phyloP scores from a whole-genome alignment of 2,329 filamentous ascomycete species.

The Didymellaceae sp. region DNA sequence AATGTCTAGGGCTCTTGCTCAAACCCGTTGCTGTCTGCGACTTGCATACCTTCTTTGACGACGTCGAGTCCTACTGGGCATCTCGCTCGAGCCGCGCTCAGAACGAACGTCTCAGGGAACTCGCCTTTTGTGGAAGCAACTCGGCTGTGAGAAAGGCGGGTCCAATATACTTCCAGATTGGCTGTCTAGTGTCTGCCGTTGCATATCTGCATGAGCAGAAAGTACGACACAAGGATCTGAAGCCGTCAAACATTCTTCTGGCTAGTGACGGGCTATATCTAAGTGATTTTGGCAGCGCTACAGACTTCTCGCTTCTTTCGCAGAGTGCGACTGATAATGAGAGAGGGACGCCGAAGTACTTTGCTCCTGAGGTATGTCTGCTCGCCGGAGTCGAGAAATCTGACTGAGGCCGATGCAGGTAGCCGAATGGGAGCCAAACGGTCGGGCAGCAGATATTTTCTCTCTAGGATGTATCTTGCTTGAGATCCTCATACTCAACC shows the following conservation, averaged over 20 bases:
- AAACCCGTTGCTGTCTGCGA: constrained; percentile 31
- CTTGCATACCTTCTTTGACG: constrained; percentile 24
- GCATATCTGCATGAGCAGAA: constrained; percentile 28
- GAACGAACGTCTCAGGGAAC: background rate
- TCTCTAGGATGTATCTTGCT: constrained; percentile 74
- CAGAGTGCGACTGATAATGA: constrained; percentile 32
- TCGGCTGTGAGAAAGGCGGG: background rate
- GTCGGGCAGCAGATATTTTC: constrained; percentile 67
- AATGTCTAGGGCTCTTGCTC: constrained; percentile 25
- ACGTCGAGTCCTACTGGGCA: background rate
- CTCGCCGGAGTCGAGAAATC: too few species aligned
- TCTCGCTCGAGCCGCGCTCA: background rate
- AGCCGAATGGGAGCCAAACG: constrained; percentile 1
- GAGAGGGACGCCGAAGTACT: constrained; percentile 29
- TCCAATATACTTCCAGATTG: constrained; percentile 24
- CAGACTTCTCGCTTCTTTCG: constrained; percentile 30
- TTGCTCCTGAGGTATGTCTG: constrained; percentile 24
- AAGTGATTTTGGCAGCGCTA: constrained; percentile 33
- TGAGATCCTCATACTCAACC: constrained; percentile 67
- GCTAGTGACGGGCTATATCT: constrained; percentile 20
- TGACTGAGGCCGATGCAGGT: too few species aligned
- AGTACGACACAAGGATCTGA: constrained; percentile 35
- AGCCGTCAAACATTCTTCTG: constrained; percentile 28
- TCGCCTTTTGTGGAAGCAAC: background rate
- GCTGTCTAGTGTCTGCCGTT: constrained; percentile 27